These are phyloP conservation scores for Russula emetica DNA, from an alignment of 768 basidiomycete genomes.

Conservation along the genomic window DNA sequence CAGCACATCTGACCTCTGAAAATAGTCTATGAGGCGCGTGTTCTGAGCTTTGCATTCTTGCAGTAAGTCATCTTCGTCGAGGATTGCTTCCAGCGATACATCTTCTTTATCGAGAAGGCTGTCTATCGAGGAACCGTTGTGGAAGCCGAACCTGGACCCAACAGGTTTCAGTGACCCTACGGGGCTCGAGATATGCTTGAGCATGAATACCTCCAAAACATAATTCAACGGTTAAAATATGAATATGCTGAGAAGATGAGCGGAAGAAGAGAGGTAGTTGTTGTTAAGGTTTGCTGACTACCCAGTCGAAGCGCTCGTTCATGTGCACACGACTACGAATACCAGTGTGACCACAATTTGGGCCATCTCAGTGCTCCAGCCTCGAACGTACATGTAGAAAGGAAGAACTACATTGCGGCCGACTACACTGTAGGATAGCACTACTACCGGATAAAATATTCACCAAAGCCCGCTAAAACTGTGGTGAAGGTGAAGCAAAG, in stretches of 20 bases:
- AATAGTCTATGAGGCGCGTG: slow-evolving; percentile 81
- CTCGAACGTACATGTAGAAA: neutral
- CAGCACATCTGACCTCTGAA: slow-evolving; percentile 75
- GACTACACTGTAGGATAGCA: neutral
- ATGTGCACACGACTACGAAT: neutral
- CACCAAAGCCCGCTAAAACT: slow-evolving; percentile 21
- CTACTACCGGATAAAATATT: slow-evolving; percentile 3
- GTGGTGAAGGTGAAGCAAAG: neutral
- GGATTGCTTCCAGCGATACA: slow-evolving; percentile 81
- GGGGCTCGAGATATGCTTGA: neutral
- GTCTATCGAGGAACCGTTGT: slow-evolving; percentile 87
- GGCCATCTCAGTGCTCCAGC: neutral
- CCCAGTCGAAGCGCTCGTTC: slow-evolving; percentile 8
- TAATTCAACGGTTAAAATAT: slow-evolving; percentile 5
- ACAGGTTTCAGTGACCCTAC: neutral
- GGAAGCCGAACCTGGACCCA: slow-evolving; percentile 73
- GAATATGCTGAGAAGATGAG: neutral
- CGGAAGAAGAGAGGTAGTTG: neutral
- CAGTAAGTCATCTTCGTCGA: slow-evolving; percentile 90
- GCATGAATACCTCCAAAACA: slow-evolving; percentile 29
- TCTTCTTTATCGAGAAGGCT: slow-evolving; percentile 86
- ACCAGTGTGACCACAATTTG: neutral
- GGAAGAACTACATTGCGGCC: neutral
- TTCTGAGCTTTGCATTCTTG: slow-evolving; percentile 97
- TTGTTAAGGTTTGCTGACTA: neutral